Conservation (phyloP, 202 grass and related monocot genomes). For the Alloteropsis angusta region DNA sequence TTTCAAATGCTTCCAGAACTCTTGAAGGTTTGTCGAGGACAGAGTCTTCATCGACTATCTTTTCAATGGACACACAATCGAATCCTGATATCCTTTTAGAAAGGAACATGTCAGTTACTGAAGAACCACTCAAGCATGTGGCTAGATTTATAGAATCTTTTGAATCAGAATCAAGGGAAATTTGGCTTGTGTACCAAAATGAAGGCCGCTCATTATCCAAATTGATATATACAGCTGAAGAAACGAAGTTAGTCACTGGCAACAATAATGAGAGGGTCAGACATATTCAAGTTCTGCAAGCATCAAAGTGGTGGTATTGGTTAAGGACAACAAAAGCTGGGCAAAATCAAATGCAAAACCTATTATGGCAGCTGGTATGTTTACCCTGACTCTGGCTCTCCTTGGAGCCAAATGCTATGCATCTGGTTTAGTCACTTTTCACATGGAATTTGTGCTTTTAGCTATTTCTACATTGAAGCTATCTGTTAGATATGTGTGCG, state of each 20-base stretch:
- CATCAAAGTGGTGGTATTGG: constrained; percentile 96
- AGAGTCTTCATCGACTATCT: constrained; percentile 29
- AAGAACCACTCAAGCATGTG: constrained; percentile 73
- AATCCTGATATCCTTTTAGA: constrained; percentile 24
- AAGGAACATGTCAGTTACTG: constrained; percentile 40
- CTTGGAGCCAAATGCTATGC: neutral
- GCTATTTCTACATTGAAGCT: constrained; percentile 5
- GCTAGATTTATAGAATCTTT: constrained; percentile 98
- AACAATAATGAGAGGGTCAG: constrained; percentile 53
- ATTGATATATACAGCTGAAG: constrained; percentile 83
- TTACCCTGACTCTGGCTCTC: constrained; percentile 10
- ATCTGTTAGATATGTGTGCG: too few species aligned
- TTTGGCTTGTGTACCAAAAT: constrained; percentile 93
- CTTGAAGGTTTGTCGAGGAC: constrained; percentile 40
- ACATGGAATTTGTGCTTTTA: neutral
- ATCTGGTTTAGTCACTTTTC: constrained; percentile 4
- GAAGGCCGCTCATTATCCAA: constrained; percentile 87
- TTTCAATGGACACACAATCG: constrained; percentile 22
- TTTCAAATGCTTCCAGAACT: constrained; percentile 78
- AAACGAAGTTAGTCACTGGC: constrained; percentile 64
- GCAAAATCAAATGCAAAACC: constrained; percentile 78
- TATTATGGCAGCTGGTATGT: constrained; percentile 86
- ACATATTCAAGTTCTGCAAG: constrained; percentile 62
- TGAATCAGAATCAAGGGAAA: constrained; percentile 82
- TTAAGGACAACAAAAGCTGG: constrained; percentile 78